Evolutionary conservation across 2,329 filamentous ascomycete genomes (phyloP), one percentile per base, ranked within the genome.

Genomic region (Boeremia exigua): DNA sequence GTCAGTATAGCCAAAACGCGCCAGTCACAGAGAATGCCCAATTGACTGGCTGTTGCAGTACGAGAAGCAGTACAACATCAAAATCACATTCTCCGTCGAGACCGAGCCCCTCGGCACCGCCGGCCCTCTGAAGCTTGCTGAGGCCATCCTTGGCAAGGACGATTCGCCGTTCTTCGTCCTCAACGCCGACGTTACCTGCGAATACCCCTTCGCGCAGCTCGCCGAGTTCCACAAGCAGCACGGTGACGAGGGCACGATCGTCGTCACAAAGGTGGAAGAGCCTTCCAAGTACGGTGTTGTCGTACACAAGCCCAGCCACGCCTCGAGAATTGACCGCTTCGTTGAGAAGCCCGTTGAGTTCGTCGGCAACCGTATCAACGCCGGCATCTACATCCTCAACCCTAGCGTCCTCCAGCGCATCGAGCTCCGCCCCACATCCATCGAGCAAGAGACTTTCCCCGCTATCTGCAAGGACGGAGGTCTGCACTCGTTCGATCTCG

Each of bases 341-440:
- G 95, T 99, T 67, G 94, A 99, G 86, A 99, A 99, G 85, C 94
- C 94, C 33, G 91, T 98, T 75, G 92, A 98, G 81, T 98, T 97
- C 75, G 94, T 98, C 55, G 94, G 94, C 71, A 98, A 98, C 86
- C 90, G 94, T 65, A 98, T 98, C 85, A 98, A 98, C 72, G 95
- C 94, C 67, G 95, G 95, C 80, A 91, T 98, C 80, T 98, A 98
- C 84, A 96, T 98, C 71, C 84, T 98, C 72, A 98, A 97, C 84
- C 92, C 93, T 44, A 92, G 89, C 47, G 87, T 98, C 36, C 86
- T 99, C 58, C 82, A 88, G 66, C 90, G 94, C 76, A 98, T 99
- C 72, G 94, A 98, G 78, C 88, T 98, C 64, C 91, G 94, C 60
- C 95, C 95, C 37, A 98, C 94, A 46, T 96, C 92, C 6, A 99